Percentiles rank a stretch among this genome's conserved stretches.
These are phyloP conservation scores for Penicillium argentinense DNA, from an alignment of 495 filamentous ascomycete genomes.

Conservation along the genomic window DNA sequence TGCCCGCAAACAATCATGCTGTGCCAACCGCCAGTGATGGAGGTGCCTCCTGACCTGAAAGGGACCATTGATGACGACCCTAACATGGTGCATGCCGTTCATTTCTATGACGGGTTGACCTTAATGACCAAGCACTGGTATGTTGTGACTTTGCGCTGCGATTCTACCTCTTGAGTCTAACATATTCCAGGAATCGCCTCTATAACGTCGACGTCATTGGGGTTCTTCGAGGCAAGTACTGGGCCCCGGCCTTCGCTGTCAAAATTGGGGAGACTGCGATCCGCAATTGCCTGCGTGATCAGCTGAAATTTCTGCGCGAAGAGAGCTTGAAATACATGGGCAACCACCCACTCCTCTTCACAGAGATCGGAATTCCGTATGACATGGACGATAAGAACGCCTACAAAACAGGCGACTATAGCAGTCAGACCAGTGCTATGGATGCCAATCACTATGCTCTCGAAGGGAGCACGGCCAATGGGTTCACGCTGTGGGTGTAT, in stretches of 20 bases:
- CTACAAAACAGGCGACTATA: conserved; percentile 95
- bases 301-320: conserved; percentile 81
- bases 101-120: conserved; percentile 96
- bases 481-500: conserved; percentile 90
- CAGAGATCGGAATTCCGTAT: conserved; percentile 96
- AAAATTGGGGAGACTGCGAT: conserved; percentile 95
- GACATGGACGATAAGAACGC: conserved; percentile 97
- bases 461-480: conserved; percentile 76
- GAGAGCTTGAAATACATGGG: conserved; percentile 93
- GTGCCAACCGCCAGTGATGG: conserved; percentile 87
- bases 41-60: conserved; percentile 86
- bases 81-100: conserved; percentile 87
- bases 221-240: conserved; percentile 83
- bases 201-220: conserved; percentile 98
- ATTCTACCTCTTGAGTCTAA: conserved; percentile 5
- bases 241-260: conserved; percentile 83
- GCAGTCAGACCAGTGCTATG: conserved; percentile 89
- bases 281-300: conserved; percentile 88
- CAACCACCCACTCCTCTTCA: conserved; percentile 84
- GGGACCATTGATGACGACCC: conserved; percentile 85
- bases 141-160: conserved; percentile 3
- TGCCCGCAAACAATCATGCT: conserved; percentile 85
- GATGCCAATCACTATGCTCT: conserved; percentile 95
- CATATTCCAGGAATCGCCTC: conserved; percentile 66
- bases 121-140: conserved; percentile 97